These are phyloP conservation scores for Pichia pseudocactophila DNA, from an alignment of 805 yeast species.

Conservation along the genomic window DNA sequence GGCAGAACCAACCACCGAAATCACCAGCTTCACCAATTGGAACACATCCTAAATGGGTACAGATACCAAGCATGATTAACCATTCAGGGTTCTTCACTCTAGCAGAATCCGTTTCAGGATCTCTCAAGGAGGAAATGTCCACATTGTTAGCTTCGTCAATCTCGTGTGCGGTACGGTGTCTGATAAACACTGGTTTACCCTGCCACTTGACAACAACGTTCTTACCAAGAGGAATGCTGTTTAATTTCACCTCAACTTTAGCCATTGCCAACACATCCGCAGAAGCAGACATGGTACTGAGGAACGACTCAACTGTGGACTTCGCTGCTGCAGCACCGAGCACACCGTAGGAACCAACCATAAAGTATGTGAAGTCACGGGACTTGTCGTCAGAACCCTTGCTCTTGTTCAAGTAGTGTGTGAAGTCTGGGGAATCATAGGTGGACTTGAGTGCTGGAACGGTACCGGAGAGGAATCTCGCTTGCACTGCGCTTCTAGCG, in stretches of 20 bases:
- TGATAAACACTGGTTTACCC: slow-evolving; percentile 98
- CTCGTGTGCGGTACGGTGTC: slow-evolving; percentile 94
- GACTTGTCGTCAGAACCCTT: slow-evolving; percentile 59
- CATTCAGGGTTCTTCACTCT: slow-evolving; percentile 97
- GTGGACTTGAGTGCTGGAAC: slow-evolving; percentile 53
- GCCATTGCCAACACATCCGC: slow-evolving; percentile 99
- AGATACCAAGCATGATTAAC: slow-evolving; percentile 98
- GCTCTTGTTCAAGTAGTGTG: slow-evolving; percentile 65
- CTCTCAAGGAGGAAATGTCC: slow-evolving; percentile 73
- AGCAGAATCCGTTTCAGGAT: slow-evolving; percentile 87
- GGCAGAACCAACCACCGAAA: slow-evolving; percentile 99
- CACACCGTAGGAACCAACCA: slow-evolving; percentile 93
- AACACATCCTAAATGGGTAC: slow-evolving; percentile 99
- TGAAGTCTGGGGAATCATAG: slow-evolving; percentile 87
- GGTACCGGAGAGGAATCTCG: slow-evolving; percentile 44
- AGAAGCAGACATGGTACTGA: slow-evolving; percentile 92
- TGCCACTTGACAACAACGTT: slow-evolving; percentile 99
- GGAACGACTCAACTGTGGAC: slow-evolving; percentile 89
- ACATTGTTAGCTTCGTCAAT: slow-evolving; percentile 88
- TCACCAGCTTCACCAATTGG: slow-evolving; percentile 99
- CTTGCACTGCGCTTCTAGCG: slow-evolving; percentile 23
- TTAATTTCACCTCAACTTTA: slow-evolving; percentile 93
- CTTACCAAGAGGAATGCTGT: slow-evolving; percentile 93
- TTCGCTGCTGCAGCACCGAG: slow-evolving; percentile 91
- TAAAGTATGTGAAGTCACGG: slow-evolving; percentile 89